Base-by-base conservation (phyloP, 176 grass and related monocot genomes). In the Musa acuminata region DNA sequence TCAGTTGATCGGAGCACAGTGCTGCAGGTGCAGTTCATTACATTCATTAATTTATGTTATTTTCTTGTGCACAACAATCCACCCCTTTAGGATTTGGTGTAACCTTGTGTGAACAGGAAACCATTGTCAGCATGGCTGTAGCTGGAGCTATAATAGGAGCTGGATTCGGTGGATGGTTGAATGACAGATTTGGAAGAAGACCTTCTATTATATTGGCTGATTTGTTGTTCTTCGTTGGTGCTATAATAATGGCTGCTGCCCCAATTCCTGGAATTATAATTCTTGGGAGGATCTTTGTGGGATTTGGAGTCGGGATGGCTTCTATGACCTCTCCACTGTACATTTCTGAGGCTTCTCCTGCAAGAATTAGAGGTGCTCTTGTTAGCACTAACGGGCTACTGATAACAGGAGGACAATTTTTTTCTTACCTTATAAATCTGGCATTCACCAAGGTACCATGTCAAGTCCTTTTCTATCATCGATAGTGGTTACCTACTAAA, bases 241-340 rank as follows among this genome's bases (percentile, higher is more conserved):
- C 95, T 1, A 43, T 85, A 76, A 29, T 98, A 80, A 98, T 98
- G 95, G 88, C 95, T 8, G 53, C 68, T 16, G 84, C 90, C 52
- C 90, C 95, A 75, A 74, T 80, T 51, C 95, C 94, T 27, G 62
- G n/a, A 6, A 79, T 98, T 14, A 98, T 98, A 54, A 98, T 98
- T 55, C 68, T 97, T 55, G 95, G 95, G n/a, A 93, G 95, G 75
- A 74, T 93, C 19, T 93, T 91, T 80, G 95, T 98, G 49, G 95
- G 95, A 5, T 75, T 98, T 80, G 95, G 95, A 50, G 95, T 98
- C 27, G 90, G 95, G 63, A 98, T 98, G 90, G 90, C 95, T 55
- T 93, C 90, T 64, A 98, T 98, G 95, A 98, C 95, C 43, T 84
- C 90, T 14, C 95, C 95, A 77, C 84, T 98, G 27, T 98, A 98